Base-by-base conservation (phyloP, 371 early-diverging fungal genomes). In the Lichtheimia ramosa region DNA sequence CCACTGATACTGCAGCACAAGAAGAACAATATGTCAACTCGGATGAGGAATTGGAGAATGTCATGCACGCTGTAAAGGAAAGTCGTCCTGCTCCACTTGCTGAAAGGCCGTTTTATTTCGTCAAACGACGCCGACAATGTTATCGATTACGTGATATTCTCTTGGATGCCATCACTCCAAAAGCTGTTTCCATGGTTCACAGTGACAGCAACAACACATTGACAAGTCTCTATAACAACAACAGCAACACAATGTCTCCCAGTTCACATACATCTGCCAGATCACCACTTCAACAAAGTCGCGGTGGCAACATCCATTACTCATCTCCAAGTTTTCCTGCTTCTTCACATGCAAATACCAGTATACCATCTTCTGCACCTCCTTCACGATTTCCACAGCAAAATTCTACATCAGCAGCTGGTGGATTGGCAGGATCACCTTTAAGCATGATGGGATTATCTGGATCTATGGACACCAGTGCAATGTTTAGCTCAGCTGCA, bases 11-110 rank as follows among this genome's bases (percentile, higher is more conserved):
- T 18, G 46, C 16, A 46, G 18, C 21, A 21, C 46, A 46, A 10
- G 68, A 75, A 4, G 71, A 72, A 13, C 53, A 68, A 12, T 61
- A 55, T 23, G 24, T 83, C 25, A 79, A 82, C 59, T 88, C 89
- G 10, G 90, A 91, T 64, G 84, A 84, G 54, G 90, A 90, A 58
- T 82, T 84, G 15, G 85, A 86, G 56, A 68, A 70, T 48, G 73
- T 90, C 3, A 58, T 87, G 55, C 73, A 75, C 4, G 82, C 83
- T 16, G 71, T 86, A 50, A 71, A 68, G 56, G 69, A 73, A 54
- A 80, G 73, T 34, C 73, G 73, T 14, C 87, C 88, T 6, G 67
- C 58, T 18, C 89, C 91, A 3, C 58, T 91, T 46, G 87, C 88
- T 2, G 64, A 68, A 48, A 67, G 52, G 28, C 78, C 82, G 7